These are phyloP conservation scores for Blastomyces gilchristii DNA, from an alignment of 2,329 filamentous ascomycete genomes.

Conservation along the genomic window DNA sequence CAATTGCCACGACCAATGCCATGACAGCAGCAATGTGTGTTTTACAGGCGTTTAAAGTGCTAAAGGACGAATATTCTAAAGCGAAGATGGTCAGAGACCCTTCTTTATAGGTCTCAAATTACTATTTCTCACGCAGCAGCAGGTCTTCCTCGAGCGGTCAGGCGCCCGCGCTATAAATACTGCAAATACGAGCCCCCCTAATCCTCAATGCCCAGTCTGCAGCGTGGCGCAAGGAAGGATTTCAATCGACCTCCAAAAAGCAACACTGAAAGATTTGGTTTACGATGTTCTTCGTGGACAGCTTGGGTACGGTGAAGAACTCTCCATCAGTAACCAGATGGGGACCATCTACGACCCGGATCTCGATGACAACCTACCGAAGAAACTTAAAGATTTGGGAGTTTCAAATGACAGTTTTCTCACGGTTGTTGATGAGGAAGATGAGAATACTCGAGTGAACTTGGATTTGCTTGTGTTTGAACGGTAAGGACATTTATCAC, in stretches of 20 bases:
- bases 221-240: constrained; percentile 59
- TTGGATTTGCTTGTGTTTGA: constrained; percentile 52
- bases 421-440: constrained; percentile 73
- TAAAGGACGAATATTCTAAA: constrained; percentile 59
- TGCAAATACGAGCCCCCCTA: constrained; percentile 52
- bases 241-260: constrained; percentile 56
- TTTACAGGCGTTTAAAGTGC: constrained; percentile 81
- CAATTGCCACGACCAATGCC: constrained; percentile 95
- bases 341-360: constrained; percentile 84
- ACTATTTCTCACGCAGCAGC: constrained; percentile 6
- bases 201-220: constrained; percentile 75
- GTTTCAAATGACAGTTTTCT: constrained; percentile 65
- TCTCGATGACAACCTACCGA: constrained; percentile 71
- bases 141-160: constrained; percentile 67
- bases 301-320: constrained; percentile 69
- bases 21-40: constrained; percentile 91
- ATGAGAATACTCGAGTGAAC: constrained; percentile 60
- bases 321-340: constrained; percentile 63
- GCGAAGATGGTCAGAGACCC: constrained; percentile 56
- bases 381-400: constrained; percentile 67
- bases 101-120: not conserved
- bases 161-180: constrained; percentile 50
- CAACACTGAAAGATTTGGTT: constrained; percentile 71
- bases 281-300: constrained; percentile 59
- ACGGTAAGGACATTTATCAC: constrained; percentile 19